phyloP scores from a whole-genome alignment of 2,329 filamentous ascomycete species.

The Paracorniculantispora psalliotae region DNA sequence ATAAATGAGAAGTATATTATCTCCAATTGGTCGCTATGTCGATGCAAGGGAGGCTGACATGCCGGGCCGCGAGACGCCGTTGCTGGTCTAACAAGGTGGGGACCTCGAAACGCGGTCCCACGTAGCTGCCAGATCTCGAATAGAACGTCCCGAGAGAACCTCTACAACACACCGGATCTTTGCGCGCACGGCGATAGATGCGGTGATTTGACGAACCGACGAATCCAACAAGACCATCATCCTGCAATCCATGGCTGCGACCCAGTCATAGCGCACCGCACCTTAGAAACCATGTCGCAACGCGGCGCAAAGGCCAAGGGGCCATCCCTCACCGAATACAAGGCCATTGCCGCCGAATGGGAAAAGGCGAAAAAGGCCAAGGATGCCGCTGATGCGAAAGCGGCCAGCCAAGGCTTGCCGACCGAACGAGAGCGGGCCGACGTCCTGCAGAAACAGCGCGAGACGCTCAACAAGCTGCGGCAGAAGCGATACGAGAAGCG shows the following conservation, averaged over 20 bases:
- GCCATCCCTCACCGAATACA: conserved; percentile 38
- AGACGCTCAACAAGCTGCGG: conserved; percentile 43
- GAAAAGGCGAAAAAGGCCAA: conserved; percentile 48
- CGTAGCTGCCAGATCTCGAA: neutral
- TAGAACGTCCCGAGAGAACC: neutral
- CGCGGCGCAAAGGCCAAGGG: conserved; percentile 6
- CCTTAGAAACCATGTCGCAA: conserved; percentile 8
- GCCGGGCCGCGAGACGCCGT: neutral
- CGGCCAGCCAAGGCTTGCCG: conserved; percentile 25
- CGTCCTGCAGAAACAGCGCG: conserved; percentile 39
- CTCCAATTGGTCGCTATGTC: neutral
- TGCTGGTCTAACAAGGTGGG: conserved; percentile 1
- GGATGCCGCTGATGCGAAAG: conserved; percentile 35
- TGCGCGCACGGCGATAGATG: neutral
- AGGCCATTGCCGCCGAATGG: conserved; percentile 49
- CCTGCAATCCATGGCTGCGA: neutral
- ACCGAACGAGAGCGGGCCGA: conserved; percentile 31
- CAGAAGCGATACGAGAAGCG: conserved; percentile 47
- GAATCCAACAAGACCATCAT: neutral
- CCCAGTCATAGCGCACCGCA: conserved; percentile 6
- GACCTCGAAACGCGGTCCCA: conserved; percentile 7
- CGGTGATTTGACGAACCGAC: neutral
- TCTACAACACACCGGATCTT: neutral
- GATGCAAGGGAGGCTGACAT: neutral
- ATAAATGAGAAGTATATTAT: too few species aligned